These are phyloP conservation scores for Phlyctochytrium arcticum DNA, from an alignment of 192 early-diverging fungal species.

Conservation along the genomic window DNA sequence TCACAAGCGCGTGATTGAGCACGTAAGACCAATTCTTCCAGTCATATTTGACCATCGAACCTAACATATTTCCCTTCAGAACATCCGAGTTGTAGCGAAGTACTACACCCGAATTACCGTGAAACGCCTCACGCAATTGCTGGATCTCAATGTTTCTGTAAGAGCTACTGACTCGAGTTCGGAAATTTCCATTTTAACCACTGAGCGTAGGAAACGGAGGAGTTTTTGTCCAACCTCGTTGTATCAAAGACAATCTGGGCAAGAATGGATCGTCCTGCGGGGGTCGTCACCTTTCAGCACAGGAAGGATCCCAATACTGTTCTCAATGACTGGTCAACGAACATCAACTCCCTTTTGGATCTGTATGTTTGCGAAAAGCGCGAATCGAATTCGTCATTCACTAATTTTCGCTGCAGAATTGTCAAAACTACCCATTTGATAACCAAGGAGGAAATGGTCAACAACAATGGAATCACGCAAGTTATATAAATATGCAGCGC, in stretches of 20 bases:
- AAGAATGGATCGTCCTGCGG: slow-evolving; percentile 87
- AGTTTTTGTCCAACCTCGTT: slow-evolving; percentile 89
- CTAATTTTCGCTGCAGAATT: slow-evolving; percentile 40
- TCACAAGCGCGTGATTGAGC: slow-evolving; percentile 94
- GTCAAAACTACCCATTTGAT: slow-evolving; percentile 79
- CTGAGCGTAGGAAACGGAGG: slow-evolving; percentile 79
- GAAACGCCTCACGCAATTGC: slow-evolving; percentile 80
- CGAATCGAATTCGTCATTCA: neutral
- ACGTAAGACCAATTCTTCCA: slow-evolving; percentile 51
- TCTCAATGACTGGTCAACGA: slow-evolving; percentile 90
- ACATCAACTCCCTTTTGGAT: slow-evolving; percentile 80
- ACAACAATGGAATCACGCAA: slow-evolving; percentile 30
- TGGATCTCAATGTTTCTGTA: slow-evolving; percentile 77
- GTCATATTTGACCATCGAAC: neutral
- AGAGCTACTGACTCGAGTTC: too few relatives aligned
- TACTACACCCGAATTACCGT: slow-evolving; percentile 90
- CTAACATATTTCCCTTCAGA: slow-evolving; percentile 34
- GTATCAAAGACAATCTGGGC: slow-evolving; percentile 95
- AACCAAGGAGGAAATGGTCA: slow-evolving; percentile 58
- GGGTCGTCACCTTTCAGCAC: slow-evolving; percentile 81
- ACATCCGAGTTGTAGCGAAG: slow-evolving; percentile 93
- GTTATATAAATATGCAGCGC: too few relatives aligned
- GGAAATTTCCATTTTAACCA: too few relatives aligned
- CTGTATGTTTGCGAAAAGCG: slow-evolving; percentile 33
- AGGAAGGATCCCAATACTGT: slow-evolving; percentile 83